phyloP scores from a whole-genome alignment of 345 rosid genomes.

The Fremontodendron californicum region DNA sequence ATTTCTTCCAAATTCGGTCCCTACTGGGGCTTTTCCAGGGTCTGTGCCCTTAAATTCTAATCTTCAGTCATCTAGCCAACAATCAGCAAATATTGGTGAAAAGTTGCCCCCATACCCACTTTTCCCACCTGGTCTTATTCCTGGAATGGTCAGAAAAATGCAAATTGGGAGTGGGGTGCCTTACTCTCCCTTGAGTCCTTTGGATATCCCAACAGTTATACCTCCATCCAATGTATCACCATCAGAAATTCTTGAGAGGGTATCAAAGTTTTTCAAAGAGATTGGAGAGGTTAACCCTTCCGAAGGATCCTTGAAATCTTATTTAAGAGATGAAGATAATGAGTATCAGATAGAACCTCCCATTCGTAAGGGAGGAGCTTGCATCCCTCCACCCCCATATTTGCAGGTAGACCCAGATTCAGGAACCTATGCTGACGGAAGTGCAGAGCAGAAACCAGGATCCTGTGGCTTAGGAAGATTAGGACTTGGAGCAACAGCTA shows the following conservation, averaged over 20 bases:
- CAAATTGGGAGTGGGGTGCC: constrained; percentile 98
- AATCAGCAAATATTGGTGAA: constrained; percentile 46
- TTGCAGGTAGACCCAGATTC: constrained; percentile 89
- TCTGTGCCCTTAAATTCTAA: constrained; percentile 59
- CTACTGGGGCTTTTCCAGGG: constrained; percentile 56
- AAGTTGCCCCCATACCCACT: constrained; percentile 87
- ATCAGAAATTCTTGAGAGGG: constrained; percentile 73
- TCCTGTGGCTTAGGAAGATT: constrained; percentile 28
- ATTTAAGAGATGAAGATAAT: constrained; percentile 18
- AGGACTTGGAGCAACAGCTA: constrained; percentile 26
- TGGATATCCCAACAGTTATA: constrained; percentile 89
- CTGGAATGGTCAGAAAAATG: constrained; percentile 99
- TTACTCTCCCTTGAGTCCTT: constrained; percentile 91
- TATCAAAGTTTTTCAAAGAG: constrained; percentile 85
- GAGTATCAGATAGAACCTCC: constrained; percentile 14
- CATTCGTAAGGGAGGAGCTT: constrained; percentile 21
- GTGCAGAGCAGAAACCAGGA: constrained; percentile 64
- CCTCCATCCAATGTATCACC: constrained; percentile 83
- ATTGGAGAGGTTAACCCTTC: constrained; percentile 60
- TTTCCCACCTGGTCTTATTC: constrained; percentile 97
- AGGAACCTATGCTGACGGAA: constrained; percentile 79
- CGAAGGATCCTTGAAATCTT: constrained; percentile 15
- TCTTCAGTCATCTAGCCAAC: constrained; percentile 46
- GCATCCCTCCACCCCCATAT: constrained; percentile 87
- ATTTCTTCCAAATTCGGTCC: constrained; percentile 55